Base-by-base conservation (phyloP, 495 filamentous ascomycete species). In the Penicillium pancosmium region DNA sequence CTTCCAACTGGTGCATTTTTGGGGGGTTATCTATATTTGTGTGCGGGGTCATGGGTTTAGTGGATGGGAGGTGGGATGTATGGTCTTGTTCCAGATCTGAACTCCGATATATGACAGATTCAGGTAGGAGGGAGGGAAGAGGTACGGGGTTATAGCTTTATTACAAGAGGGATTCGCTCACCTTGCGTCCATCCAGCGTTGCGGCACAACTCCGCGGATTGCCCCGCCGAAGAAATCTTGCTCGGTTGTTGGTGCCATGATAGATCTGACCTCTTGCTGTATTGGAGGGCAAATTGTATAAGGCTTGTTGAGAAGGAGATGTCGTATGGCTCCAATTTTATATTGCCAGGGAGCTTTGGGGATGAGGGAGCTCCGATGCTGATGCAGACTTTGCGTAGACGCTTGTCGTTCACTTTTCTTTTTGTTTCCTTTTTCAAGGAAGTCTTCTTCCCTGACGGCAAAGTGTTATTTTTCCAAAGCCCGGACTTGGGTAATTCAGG, bases 141-240 rank as follows among this genome's bases (percentile, higher is more conserved):
- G 2, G 15, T 19, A 27, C 23, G 40, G 5, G 18, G 15, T 25
- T 23, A 23, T 15, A 19, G 27, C 5, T 8, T 43, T 13, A 13
- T 19, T 19, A 15, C 34, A 52, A 2, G 25, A 25, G 16, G 21
- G 13, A 7, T 40, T 18, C 52, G 70, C 80, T 64, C 68, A 93
- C 91, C 90, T 94, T 56, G 90, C 89, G 70, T 97, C 92, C 56
- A 84, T 79, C 74, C 92, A 97, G 52, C 78, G 82, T 44, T 81
- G 68, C 16, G 92, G 92, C 13, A 94, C 77, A 55, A 88, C 80
- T 57, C 82, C 86, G 54, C 82, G 79, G 61, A 97, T 86, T 54
- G 92, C 91, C 56, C 90, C 91, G 71, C 91, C 92, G 73, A 88
- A 97, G 64, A 96, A 86, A 46, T 80, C 78, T 65, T 82, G 83